Percentiles rank a stretch among this genome's conserved stretches.
Evolutionary conservation across 208 protist species (phyloP).

Genomic region (Lotmaria passim): DNA sequence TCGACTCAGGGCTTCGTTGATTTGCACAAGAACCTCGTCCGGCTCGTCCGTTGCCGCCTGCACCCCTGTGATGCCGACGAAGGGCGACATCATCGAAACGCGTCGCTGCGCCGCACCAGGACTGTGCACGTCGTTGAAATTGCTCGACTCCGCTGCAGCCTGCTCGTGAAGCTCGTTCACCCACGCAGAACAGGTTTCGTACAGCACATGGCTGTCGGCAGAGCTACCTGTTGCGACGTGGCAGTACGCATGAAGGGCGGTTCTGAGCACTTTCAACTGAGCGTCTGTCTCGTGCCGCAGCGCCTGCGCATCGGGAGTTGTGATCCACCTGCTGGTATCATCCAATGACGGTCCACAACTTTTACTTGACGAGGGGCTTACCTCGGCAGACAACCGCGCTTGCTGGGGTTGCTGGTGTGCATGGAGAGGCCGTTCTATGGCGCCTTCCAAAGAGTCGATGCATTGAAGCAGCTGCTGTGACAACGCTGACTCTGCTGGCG

Average conservation of each 20-base stretch:
- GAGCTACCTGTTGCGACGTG: not conserved
- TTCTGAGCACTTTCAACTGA: not conserved
- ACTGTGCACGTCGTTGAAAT: not conserved
- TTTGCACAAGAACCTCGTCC: slow-evolving; percentile 5
- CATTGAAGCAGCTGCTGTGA: slow-evolving; percentile 16
- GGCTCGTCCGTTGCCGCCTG: not conserved
- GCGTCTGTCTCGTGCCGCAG: not conserved
- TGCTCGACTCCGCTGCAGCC: not conserved
- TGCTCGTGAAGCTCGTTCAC: not conserved
- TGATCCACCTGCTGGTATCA: too few relatives aligned
- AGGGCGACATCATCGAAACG: not conserved
- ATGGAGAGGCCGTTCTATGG: too few relatives aligned
- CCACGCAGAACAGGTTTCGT: not conserved
- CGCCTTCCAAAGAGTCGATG: not conserved
- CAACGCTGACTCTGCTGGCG: slow-evolving; percentile 6
- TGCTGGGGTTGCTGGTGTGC: too few relatives aligned
- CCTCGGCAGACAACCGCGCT: too few relatives aligned
- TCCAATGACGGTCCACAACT: too few relatives aligned
- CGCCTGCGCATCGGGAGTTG: not conserved
- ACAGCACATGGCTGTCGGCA: too few relatives aligned
- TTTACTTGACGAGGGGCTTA: too few relatives aligned
- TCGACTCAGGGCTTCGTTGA: slow-evolving; percentile 33
- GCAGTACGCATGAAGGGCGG: not conserved
- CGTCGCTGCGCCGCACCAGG: not conserved
- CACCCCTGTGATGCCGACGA: slow-evolving; percentile 13